Evolutionary conservation across 75 land plant species (phyloP).

Genomic region (Cryptomeria japonica): DNA sequence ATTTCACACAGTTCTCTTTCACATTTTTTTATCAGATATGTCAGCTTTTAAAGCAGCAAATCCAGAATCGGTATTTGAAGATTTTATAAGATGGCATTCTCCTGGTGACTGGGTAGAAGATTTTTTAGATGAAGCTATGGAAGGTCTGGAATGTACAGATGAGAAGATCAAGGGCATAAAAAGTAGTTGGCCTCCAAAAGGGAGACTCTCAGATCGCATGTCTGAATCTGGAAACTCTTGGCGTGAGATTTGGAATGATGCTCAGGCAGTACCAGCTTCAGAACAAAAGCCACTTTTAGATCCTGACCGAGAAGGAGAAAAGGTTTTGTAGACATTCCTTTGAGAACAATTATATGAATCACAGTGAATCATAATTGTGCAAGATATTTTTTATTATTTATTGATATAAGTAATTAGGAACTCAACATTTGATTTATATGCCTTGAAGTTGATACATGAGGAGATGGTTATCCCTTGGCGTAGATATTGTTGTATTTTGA

Average conservation of each 20-base stretch:
- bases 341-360: background rate
- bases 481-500: background rate
- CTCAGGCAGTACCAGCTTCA: constrained; percentile 62
- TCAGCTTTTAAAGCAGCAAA: constrained; percentile 99
- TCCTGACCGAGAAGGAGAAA: constrained; percentile 91
- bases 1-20: background rate
- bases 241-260: constrained; percentile 81
- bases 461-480: background rate
- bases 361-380: background rate
- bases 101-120: constrained; percentile 83
- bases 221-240: constrained; percentile 74
- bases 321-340: constrained; percentile 45
- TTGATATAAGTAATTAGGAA: background rate
- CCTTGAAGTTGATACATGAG: background rate
- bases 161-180: background rate
- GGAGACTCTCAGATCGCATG: constrained; percentile 83
- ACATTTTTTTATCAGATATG: constrained; percentile 65
- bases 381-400: background rate
- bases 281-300: constrained; percentile 93
- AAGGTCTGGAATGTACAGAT: constrained; percentile 4
- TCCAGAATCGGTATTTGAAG: constrained; percentile 94
- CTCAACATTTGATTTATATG: background rate
- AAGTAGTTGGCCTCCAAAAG: constrained; percentile 68
- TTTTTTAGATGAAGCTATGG: constrained; percentile 16
- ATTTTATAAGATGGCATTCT: constrained; percentile 97